Evolutionary conservation across 1,284 basidiomycete species (phyloP), one percentile per base, ranked within the genome.

Genomic region (Heterobasidion occidentale): DNA sequence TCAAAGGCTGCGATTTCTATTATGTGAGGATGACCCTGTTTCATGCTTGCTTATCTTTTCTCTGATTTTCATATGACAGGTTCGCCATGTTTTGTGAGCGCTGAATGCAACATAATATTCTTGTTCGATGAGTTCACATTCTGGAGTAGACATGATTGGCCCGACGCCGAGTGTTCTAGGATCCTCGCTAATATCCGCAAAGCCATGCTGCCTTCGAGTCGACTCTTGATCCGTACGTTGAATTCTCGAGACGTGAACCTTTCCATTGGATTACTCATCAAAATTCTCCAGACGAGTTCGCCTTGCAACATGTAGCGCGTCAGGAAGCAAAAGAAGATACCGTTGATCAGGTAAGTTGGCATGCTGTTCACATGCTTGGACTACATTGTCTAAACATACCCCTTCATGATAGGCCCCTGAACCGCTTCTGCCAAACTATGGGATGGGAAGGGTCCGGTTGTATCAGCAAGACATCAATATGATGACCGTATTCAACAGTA

Each of bases 361-460:
- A 19, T 19, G 19, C 19, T 19, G 19, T 19, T 19, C 19, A 19
- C 19, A 19, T 19, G 19, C 19, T 19, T 19, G 19, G 2, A 19
- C 19, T 19, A 19, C 19, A 19, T 19, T 19, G 19, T 19, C 2
- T 2, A 19, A 19, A 19, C 19, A 19, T 19, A 49, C 47, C n/a
- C 1, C 2, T 49, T 49, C 47, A 19, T 19, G 19, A 19, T 17
- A 52, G 50, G 50, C 50, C n/a, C 50, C 50, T 6, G 50, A 7
- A 38, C 50, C 50, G n/a, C 50, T 52, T n/a, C 5, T 52, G 12
- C 36, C 50, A 33, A 52, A 52, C 50, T 52, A 17, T n/a, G 50
- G 50, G 14, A 14, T 38, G 36, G 50, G 27, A 34, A 34, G 35
- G 8, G 34, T 52, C 9, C 50, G 50, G 4, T 9, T 33, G 50